Base-by-base conservation (phyloP, 2,329 filamentous ascomycete species). In the Curvularia spicifera region DNA sequence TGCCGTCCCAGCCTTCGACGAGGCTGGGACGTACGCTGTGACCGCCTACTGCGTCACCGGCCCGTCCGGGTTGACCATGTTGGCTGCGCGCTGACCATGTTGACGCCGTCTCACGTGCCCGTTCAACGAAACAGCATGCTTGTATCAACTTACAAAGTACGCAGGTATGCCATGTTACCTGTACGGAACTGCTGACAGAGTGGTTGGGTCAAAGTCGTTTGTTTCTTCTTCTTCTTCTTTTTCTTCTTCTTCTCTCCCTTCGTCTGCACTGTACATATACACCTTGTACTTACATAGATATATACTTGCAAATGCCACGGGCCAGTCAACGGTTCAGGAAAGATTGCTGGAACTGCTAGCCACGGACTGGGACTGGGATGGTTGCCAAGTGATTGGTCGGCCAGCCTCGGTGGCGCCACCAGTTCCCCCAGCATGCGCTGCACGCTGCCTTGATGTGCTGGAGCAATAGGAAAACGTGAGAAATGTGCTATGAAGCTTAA, bases 381-480 rank as follows among this genome's bases (percentile, higher is more conserved):
- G 12, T 15, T 4, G 39, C 20, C 26, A 24, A 31, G 18, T 63
- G 64, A 69, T 68, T 68, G 65, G 67, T 59, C 49, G 28, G 28
- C 29, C 20, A 29, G n/a, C 18, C 37, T 37, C 50, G 52, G 64
- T 68, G 67, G 67, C 66, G 67, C 56, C 42, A 61, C 61, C 22
- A 44, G 33, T 43, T 43, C 57, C 52, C 20, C 46, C 52, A 53
- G 56, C 33, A 57, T 56, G 68, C 56, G 67, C 60, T 61, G 57
- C 47, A 33, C 44, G 51, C 31, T 39, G 33, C 31, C 28, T 22
- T 53, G 37, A 49, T 49, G 53, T 53, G 46, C 37, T 53, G 35
- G 51, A 43, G 54, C 53, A 52, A 60, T 46, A 28, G 53, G 40
- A 48, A 56, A 51, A 56, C 24, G 49, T 35, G 53, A 37, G 39